phyloP scores from a whole-genome alignment of 2,329 filamentous ascomycete species.

The Cladorrhinum sp. region DNA sequence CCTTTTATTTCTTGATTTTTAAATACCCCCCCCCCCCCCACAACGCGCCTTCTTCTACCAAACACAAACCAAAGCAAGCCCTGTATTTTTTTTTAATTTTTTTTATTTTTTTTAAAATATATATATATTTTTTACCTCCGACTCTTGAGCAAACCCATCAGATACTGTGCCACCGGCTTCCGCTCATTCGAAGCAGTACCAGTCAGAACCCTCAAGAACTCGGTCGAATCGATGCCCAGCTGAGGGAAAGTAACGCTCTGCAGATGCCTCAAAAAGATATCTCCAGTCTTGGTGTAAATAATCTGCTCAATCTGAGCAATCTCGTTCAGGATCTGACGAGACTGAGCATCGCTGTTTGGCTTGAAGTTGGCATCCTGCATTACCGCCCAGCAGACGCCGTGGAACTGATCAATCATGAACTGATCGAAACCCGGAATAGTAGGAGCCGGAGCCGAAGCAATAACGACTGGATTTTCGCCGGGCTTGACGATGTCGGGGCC shows the following conservation, averaged over 20 bases:
- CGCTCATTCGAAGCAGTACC: constrained; percentile 54
- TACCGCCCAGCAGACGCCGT: constrained; percentile 85
- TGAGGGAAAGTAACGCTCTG: constrained; percentile 61
- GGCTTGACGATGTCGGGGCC: constrained; percentile 71
- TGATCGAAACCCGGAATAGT: constrained; percentile 83
- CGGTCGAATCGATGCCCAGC: constrained; percentile 60
- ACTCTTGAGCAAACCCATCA: constrained; percentile 55
- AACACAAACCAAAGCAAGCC: no score
- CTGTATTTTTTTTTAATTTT: no score
- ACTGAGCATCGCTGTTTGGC: constrained; percentile 77
- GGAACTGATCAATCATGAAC: constrained; percentile 87
- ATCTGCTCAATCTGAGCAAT: constrained; percentile 83
- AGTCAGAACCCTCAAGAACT: constrained; percentile 54
- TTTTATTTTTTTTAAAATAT: no score
- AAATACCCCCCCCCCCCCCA: no score
- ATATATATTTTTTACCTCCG: constrained; percentile 28
- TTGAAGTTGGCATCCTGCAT: constrained; percentile 76
- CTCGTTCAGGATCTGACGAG: constrained; percentile 82
- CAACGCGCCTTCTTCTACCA: no score
- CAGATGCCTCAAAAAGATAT: constrained; percentile 70
- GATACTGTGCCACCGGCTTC: constrained; percentile 62
- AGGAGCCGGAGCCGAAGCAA: constrained; percentile 49
- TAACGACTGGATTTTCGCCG: constrained; percentile 46
- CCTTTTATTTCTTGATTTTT: no score
- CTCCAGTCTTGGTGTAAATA: constrained; percentile 87